Base-by-base conservation (phyloP, 345 rosid species). In the Geranium rotundifolium region DNA sequence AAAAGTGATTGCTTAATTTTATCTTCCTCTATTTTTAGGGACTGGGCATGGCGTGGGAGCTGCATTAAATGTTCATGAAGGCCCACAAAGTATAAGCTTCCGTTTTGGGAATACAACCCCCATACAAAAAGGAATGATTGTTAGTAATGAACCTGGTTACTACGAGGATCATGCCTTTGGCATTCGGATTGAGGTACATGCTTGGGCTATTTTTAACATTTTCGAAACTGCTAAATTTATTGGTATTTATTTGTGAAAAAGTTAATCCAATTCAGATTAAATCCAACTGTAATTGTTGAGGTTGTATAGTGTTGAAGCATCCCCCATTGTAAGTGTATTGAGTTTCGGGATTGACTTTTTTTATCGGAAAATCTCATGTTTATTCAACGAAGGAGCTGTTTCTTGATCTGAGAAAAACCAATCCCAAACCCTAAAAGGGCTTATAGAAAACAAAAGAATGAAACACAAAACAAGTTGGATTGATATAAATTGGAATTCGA, bases 21-120 rank as follows among this genome's bases (percentile, higher is more conserved):
- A 65, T 57, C 59, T 62, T 75, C 58, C 16, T 12, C 52, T 14
- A 46, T 7, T 46, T 7, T 67, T 74, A 93, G 99, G 97, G 71
- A 89, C 97, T 14, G 99, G 97, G 16, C 99, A 93, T 67, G 97
- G 99, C 0, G 99, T 87, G 56, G 99, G 99, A 46, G 99, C 97
- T 37, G 96, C 95, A 54, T 73, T 92, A 62, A 92, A 89, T 76
- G 97, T 92, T 59, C 98, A 92, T 71, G 98, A 92, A 76, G 98
- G 98, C 20, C 98, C 98, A 72, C 98, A 92, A 76, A 80, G 97
- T 75, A 92, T 92, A 57, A 92, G 97, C 77, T 93, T 67, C 69
- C 79, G 97, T 58, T 89, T 67, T 66, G 99, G 99, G 67, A 93
- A 93, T 78, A 72, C 69, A 71, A 87, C 89, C 49, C 81, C 97